These are phyloP conservation scores for Collybia sordida DNA, from an alignment of 768 basidiomycete species.

Conservation along the genomic window DNA sequence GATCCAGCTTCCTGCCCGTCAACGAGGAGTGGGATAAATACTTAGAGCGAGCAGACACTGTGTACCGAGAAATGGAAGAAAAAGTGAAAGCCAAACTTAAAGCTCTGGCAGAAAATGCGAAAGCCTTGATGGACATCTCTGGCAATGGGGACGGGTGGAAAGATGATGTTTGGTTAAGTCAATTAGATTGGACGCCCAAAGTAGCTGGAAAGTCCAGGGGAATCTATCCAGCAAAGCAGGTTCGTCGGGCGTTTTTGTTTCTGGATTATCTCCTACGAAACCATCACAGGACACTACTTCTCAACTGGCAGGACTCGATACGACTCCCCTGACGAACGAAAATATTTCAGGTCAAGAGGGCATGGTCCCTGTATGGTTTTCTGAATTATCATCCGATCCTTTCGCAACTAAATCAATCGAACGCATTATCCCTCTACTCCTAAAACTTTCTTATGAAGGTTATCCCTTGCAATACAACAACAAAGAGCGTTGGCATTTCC, in stretches of 20 bases:
- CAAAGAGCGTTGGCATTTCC: slow-evolving; percentile 70
- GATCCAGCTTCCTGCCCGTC: slow-evolving; percentile 87
- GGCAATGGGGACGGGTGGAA: slow-evolving; percentile 46
- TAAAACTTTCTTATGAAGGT: slow-evolving; percentile 61
- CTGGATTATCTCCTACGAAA: not conserved
- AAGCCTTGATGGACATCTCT: slow-evolving; percentile 44
- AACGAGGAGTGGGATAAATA: slow-evolving; percentile 90
- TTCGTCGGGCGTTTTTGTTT: slow-evolving; percentile 8
- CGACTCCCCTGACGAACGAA: not conserved
- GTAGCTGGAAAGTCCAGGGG: slow-evolving; percentile 69
- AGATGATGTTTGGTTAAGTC: slow-evolving; percentile 80
- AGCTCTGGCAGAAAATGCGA: slow-evolving; percentile 68
- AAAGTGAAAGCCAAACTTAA: slow-evolving; percentile 70
- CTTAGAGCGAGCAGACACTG: slow-evolving; percentile 71
- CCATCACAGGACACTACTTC: not conserved
- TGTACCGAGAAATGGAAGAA: slow-evolving; percentile 74
- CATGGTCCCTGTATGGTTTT: slow-evolving; percentile 58
- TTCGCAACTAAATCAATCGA: slow-evolving; percentile 41
- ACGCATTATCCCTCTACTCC: slow-evolving; percentile 64
- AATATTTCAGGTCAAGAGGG: not conserved
- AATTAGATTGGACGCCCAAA: slow-evolving; percentile 96
- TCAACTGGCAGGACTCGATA: not conserved
- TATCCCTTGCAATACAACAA: slow-evolving; percentile 55
- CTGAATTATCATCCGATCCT: slow-evolving; percentile 43
- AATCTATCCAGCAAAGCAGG: slow-evolving; percentile 31